Evolutionary conservation across 2,329 filamentous ascomycete species (phyloP), one percentile per base, ranked within the genome.

Genomic region (Colletotrichum karsti): DNA sequence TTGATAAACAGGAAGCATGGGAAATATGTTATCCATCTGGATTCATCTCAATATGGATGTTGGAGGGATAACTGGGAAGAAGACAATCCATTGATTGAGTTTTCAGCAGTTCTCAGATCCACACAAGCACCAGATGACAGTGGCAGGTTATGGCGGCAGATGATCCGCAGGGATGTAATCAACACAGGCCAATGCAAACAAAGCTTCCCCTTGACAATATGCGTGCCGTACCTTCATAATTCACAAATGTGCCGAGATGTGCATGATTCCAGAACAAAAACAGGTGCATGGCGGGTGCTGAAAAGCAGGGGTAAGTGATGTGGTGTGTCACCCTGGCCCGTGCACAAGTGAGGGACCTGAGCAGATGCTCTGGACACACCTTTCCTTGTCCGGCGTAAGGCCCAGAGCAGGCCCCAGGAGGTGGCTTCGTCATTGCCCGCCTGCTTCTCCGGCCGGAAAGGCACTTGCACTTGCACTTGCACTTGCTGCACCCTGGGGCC

Each of bases 381-480:
- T 7, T 33, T 12, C 33, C 33, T 35, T 35, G 33, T 35, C 33
- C 33, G 33, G 33, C 33, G 4, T 42, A 53, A 53, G 41, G 57
- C 44, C n/a, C 20, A 50, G 39, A 63, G 33, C 59, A 53, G 60
- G 41, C 18, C 37, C 35, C 44, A 30, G 58, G 60, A 64, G 54
- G 60, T 59, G 65, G 61, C 65, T 65, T 68, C 65, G 61, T 68
- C 65, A 68, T 68, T 68, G 65, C 53, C 65, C 54, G 64, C 39
- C 65, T 58, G 64, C 39, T 28, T 37, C 65, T 65, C 61, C 46
- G 33, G 60, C 59, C 10, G 51, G 50, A 67, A 67, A 56, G 50
- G 58, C 59, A 62, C 63, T 46, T 65, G 55, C 63, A 66, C 60
- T 46, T 41, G 53, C 54, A 50, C 60, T n/a, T n/a, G n/a, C n/a